Percentiles rank a stretch among this genome's conserved stretches.
Conservation (phyloP, 345 rosid species). For the Abelmoschus esculentus region DNA sequence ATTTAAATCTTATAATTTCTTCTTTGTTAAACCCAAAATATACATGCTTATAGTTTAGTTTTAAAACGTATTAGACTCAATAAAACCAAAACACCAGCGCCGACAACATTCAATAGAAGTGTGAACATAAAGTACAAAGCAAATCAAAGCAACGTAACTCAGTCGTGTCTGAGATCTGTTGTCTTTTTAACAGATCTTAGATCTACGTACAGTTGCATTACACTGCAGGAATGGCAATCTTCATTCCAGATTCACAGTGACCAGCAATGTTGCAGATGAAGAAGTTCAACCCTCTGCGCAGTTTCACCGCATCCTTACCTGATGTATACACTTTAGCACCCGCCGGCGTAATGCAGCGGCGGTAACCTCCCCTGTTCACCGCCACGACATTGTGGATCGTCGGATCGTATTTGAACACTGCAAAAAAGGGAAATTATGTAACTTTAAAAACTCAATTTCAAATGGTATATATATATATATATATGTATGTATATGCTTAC, state of each 20-base stretch:
- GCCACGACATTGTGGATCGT: constrained; percentile 38
- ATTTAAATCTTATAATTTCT: too few species aligned
- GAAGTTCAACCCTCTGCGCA: constrained; percentile 39
- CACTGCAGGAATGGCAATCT: constrained; percentile 37
- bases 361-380: constrained; percentile 30
- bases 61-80: too few species aligned
- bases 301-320: constrained; percentile 37
- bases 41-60: too few species aligned
- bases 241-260: constrained; percentile 45
- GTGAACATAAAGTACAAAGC: not conserved
- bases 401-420: constrained; percentile 40
- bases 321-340: constrained; percentile 30
- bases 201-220: not conserved
- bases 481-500: constrained; percentile 20
- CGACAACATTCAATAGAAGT: too few species aligned
- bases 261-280: constrained; percentile 40
- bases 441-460: not conserved
- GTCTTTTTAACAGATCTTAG: too few species aligned
- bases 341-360: constrained; percentile 27
- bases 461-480: too few species aligned
- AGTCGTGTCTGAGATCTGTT: too few species aligned
- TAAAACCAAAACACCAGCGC: too few species aligned
- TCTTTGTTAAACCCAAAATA: too few species aligned
- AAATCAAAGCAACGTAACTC: not conserved
- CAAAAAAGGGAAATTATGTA: not conserved